phyloP scores from a whole-genome alignment of 2,329 filamentous ascomycete genomes.

The Phialocephala sp. region DNA sequence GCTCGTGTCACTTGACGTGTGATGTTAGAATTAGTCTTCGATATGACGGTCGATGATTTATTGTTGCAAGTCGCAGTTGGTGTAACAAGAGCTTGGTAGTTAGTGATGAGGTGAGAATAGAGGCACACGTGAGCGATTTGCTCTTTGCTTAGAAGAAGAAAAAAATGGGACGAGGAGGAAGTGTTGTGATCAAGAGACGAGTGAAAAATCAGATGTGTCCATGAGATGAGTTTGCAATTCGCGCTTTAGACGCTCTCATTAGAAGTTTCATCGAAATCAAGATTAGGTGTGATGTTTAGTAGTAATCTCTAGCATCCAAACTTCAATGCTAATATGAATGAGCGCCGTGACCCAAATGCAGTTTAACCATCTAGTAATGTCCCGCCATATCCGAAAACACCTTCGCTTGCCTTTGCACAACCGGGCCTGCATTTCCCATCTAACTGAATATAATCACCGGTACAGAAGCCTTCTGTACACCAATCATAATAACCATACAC shows the following conservation, averaged over 20 bases:
- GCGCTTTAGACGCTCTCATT: background rate
- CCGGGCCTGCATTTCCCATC: background rate
- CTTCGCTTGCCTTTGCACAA: slow-evolving; percentile 17
- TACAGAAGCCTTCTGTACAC: slow-evolving; percentile 5
- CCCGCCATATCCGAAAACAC: slow-evolving; percentile 7
- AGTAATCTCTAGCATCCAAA: background rate
- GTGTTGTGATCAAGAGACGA: background rate
- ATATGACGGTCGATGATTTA: background rate
- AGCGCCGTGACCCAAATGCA: background rate
- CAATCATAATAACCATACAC: slow-evolving; percentile 2
- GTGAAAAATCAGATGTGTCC: background rate
- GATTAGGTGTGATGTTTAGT: background rate
- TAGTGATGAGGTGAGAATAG: background rate
- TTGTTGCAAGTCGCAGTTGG: slow-evolving; percentile 19
- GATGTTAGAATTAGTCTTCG: background rate
- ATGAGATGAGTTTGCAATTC: background rate
- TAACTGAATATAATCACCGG: background rate
- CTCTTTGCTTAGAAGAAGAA: background rate
- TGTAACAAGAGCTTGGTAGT: slow-evolving; percentile 11
- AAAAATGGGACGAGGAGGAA: background rate
- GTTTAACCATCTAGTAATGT: background rate
- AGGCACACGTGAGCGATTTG: background rate
- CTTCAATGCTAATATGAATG: background rate
- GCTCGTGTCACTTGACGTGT: background rate
- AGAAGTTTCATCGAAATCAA: background rate